A percentile compares a stretch with the other conserved stretches of the same genome.
These are phyloP conservation scores for Magnusiomyces fungicola DNA, from an alignment of 1,139 yeast species.

Conservation along the genomic window DNA sequence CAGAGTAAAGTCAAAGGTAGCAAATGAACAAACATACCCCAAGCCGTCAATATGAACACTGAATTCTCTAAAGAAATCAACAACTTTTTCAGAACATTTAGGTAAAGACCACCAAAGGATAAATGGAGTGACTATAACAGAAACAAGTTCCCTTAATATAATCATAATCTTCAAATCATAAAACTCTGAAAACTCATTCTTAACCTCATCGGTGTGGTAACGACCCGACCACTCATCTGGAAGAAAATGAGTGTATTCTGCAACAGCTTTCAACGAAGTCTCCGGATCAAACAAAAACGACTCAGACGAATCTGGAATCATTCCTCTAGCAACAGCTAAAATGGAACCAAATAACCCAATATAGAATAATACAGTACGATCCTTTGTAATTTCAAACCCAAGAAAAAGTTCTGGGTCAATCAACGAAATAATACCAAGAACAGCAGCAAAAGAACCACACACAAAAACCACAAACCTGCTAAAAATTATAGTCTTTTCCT, in stretches of 20 bases:
- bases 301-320: conserved; percentile 46
- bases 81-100: conserved; percentile 58
- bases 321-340: conserved; percentile 63
- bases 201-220: conserved; percentile 76
- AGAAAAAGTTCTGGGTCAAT: conserved; percentile 87
- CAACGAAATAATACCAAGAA: conserved; percentile 75
- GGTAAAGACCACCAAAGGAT: conserved; percentile 81
- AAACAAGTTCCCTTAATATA: conserved; percentile 69
- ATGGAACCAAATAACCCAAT: conserved; percentile 79
- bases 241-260: conserved; percentile 81
- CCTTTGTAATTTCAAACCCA: conserved; percentile 80
- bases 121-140: conserved; percentile 79
- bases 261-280: conserved; percentile 65
- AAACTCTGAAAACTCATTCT: conserved; percentile 69
- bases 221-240: conserved; percentile 83
- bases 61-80: conserved; percentile 85
- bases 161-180: conserved; percentile 68
- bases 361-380: conserved; percentile 75
- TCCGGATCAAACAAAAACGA: conserved; percentile 83
- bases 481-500: conserved; percentile 61
- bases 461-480: conserved; percentile 66
- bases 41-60: conserved; percentile 89
- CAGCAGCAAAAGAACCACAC: conserved; percentile 84
- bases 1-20: conserved; percentile 66
- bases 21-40: conserved; percentile 91